Evolutionary conservation across 768 basidiomycete species (phyloP), one percentile per base, ranked within the genome.

Genomic region (Mycena metata): DNA sequence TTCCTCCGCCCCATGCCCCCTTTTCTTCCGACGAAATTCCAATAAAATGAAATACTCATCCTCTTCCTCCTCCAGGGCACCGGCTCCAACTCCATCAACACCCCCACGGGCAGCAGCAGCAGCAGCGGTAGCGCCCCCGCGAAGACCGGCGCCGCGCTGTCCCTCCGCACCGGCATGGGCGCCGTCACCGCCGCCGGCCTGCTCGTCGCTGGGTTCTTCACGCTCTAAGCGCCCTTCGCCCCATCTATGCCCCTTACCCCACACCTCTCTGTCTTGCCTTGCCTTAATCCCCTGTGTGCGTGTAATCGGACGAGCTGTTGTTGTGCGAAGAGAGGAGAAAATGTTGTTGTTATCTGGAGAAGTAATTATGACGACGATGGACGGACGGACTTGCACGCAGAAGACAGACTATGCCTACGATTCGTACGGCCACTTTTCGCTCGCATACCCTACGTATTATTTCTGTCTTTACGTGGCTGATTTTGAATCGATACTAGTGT

Each of bases 401-500:
- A 23, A 26, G 12, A 36, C 49, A 26, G 19, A 33, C 54, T 39
- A 58, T 58, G 26, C 57, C 42, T 58, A 41, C 42, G 26, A 24
- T 19, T n/a, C 7, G 41, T 15, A 58, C 21, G 16, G 17, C 57
- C 42, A 13, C 21, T 35, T 41, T 23, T 26, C 56, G 26, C 57
- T 58, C 57, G 42, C 55, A 45, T 58, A 58, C 57, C 42, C 26
- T 58, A 58, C 57, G 57, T 58, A 46, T 46, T 58, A 46, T 46
- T 45, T 30, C 57, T 58, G 57, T 58, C 57, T 23, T 58, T 58
- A 58, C 57, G 16, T 58, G 57, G 17, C 35, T 16, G 19, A 51
- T 51, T 51, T 23, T 35, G 56, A 24, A 39, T 58, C 42, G 39
- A 56, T 42, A 43, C 17, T 43, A 21, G 43, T 30, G 6, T 46